A percentile compares a stretch with the other conserved stretches of the same genome.
Evolutionary conservation across 2,329 filamentous ascomycete species (phyloP).

Genomic region (Hypocreales sp.): DNA sequence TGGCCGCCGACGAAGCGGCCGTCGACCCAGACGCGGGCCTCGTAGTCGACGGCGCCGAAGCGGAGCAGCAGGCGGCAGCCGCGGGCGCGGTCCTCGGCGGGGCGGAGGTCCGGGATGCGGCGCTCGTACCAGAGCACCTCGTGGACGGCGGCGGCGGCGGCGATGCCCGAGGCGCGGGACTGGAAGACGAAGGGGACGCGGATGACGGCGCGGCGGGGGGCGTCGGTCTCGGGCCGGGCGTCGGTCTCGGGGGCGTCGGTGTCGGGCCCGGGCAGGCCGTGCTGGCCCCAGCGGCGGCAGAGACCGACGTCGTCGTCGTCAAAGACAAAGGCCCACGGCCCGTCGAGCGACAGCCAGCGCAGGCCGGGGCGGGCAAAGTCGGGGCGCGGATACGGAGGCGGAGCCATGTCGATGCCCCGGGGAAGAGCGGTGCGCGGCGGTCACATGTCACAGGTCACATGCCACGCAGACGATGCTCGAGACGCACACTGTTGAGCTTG

Average conservation of each 20-base stretch:
- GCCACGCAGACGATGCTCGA: too few species aligned
- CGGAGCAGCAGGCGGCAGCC: constrained; percentile 31
- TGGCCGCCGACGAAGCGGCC: constrained; percentile 37
- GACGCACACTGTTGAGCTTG: too few species aligned
- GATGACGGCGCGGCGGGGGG: constrained; percentile 34
- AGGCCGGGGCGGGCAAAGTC: constrained; percentile 43
- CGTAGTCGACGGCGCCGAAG: constrained; percentile 48
- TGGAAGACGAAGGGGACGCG: constrained; percentile 52
- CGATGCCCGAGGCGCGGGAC: constrained; percentile 44
- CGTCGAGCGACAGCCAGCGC: constrained; percentile 45
- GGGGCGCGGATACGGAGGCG: constrained; percentile 39
- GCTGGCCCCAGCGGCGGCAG: constrained; percentile 33
- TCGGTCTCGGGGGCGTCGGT: constrained; percentile 15
- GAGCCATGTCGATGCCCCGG: too few species aligned
- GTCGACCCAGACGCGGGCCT: constrained; percentile 40
- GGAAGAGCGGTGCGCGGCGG: too few species aligned
- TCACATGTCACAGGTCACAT: too few species aligned
- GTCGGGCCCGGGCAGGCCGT: constrained; percentile 27
- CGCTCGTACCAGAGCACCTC: constrained; percentile 55
- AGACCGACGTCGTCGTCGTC: constrained; percentile 48
- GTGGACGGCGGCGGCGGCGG: constrained; percentile 44
- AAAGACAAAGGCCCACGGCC: constrained; percentile 48
- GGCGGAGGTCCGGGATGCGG: constrained; percentile 31
- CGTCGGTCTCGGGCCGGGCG: constrained; percentile 3
- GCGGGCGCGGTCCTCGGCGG: constrained; percentile 19